phyloP scores from a whole-genome alignment of 805 yeast genomes.

The Lipomyces yamanashiensis region DNA sequence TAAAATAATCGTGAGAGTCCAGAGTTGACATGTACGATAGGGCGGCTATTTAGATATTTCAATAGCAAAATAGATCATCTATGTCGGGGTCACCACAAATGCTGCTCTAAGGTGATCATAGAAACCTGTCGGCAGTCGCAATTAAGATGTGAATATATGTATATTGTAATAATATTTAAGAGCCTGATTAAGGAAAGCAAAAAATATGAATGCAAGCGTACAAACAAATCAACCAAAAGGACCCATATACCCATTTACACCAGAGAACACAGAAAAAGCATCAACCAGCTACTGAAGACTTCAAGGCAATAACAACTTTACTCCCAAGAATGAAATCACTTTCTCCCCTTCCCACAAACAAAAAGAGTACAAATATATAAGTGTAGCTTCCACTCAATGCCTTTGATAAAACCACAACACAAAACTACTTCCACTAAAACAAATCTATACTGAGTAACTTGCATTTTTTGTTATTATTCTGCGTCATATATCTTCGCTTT shows the following conservation, averaged over 20 bases:
- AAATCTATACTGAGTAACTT: not conserved
- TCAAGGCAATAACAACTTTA: not conserved
- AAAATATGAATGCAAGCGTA: conserved; percentile 14
- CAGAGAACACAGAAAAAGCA: not conserved
- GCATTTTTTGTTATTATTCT: not conserved
- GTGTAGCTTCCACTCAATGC: not conserved
- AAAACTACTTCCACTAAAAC: not conserved
- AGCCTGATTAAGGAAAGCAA: conserved; percentile 5
- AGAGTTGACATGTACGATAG: conserved; percentile 1
- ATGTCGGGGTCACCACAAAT: no score
- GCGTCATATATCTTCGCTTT: not conserved
- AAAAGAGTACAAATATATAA: not conserved
- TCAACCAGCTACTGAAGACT: not conserved
- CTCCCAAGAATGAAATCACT: not conserved
- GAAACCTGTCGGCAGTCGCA: not conserved
- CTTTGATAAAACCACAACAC: not conserved
- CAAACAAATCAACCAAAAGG: conserved; percentile 29
- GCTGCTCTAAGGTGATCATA: no score
- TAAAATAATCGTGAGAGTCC: conserved; percentile 8
- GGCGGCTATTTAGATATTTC: not conserved
- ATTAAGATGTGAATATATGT: not conserved
- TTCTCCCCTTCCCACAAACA: not conserved
- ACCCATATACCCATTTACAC: conserved; percentile 29
- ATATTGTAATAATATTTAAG: not conserved
- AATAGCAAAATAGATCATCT: not conserved